Evolutionary conservation across 176 grass and related monocot species (phyloP), one percentile per base, ranked within the genome.

Genomic region (Neostapfia colusana): DNA sequence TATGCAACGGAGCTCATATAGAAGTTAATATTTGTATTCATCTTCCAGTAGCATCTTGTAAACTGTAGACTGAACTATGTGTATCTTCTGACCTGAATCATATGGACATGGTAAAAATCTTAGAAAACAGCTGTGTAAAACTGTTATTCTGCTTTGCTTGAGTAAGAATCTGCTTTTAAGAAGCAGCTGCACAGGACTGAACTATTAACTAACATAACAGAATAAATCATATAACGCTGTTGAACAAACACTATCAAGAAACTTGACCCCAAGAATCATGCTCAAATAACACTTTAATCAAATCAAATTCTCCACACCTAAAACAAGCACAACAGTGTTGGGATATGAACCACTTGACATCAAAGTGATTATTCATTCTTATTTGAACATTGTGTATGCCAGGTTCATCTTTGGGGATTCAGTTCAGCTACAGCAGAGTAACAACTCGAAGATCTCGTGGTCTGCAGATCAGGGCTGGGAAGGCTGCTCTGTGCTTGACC

Each of bases 401-500:
- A 95, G 95, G 92, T 77, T 72, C 91, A 25, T 87, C 92, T 54
- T 41, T 95, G 41, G 85, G 80, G 49, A 74, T 87, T 85, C 85
- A 92, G 67, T 88, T 90, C 58, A 84, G 88, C 72, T 80, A 72
- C 68, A 85, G 63, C 77, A 90, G 84, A 86, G 36, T 92, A 60
- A 83, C 65, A 35, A 85, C 79, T 50, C 55, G 84, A 53, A 78
- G 87, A 76, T 92, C 75, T 26, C 79, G 78, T 23, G 69, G 78
- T 67, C 42, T 98, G 54, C 87, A 92, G 78, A 93, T 99, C 78
- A 92, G 89, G 76, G 95, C 91, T 42, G 83, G 83, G 27, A 99
- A 92, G 80, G 85, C 87, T 84, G 81, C 87, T 37, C 89, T 92
- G 26, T 93, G 84, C 75, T 36, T 88, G 87, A 98, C 95, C 23